Evolutionary conservation across 768 basidiomycete genomes (phyloP).

Genomic region (Nidularia sp.): DNA sequence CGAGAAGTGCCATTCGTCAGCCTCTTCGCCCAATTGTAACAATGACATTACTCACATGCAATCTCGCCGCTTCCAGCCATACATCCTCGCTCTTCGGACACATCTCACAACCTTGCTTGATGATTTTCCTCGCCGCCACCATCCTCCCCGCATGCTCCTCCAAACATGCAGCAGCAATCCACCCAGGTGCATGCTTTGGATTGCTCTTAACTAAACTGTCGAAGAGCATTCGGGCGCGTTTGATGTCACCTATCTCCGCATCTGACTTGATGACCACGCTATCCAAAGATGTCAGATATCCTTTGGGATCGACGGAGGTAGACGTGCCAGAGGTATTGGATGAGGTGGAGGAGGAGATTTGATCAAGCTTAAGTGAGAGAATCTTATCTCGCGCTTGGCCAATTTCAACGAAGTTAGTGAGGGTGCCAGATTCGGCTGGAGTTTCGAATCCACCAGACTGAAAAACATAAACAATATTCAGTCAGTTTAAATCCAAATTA

Average conservation of each 20-base stretch:
- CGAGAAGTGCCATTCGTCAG: neutral
- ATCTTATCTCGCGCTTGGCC: constrained; percentile 96
- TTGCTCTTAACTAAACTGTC: constrained; percentile 97
- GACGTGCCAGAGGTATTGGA: constrained; percentile 54
- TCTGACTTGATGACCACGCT: constrained; percentile 88
- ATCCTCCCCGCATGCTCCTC: constrained; percentile 97
- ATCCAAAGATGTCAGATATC: constrained; percentile 95
- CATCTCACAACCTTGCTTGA: constrained; percentile 90
- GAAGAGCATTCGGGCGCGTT: constrained; percentile 93
- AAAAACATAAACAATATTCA: constrained; percentile 3
- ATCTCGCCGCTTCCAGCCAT: constrained; percentile 94
- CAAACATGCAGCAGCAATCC: constrained; percentile 96
- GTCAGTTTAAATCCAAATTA: neutral
- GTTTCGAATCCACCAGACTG: constrained; percentile 75
- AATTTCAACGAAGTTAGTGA: constrained; percentile 95
- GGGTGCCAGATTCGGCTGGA: constrained; percentile 70
- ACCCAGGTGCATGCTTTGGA: constrained; percentile 95
- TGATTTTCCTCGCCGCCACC: constrained; percentile 91
- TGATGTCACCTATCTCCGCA: constrained; percentile 98
- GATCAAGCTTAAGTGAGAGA: constrained; percentile 88
- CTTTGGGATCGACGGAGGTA: constrained; percentile 92
- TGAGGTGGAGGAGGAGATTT: constrained; percentile 72
- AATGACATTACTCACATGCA: constrained; percentile 62
- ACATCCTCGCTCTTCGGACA: constrained; percentile 97
- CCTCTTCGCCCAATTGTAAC: neutral